These are phyloP conservation scores for Pyronema omphalodes DNA, from an alignment of 495 filamentous ascomycete species.

Conservation along the genomic window DNA sequence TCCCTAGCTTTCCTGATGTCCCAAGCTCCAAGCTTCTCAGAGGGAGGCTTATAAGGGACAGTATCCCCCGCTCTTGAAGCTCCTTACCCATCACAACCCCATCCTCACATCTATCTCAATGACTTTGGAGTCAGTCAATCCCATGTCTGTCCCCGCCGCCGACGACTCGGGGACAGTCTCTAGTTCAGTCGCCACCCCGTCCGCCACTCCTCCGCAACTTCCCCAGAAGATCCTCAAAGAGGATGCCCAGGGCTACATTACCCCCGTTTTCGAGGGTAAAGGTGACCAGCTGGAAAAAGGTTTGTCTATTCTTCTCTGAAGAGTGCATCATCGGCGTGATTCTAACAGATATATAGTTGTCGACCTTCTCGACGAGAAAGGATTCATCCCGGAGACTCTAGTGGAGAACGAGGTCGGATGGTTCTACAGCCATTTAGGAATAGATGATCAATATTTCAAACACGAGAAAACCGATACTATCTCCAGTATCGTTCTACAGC, in stretches of 20 bases:
- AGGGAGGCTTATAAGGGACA: too few relatives aligned
- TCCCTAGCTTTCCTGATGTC: too few relatives aligned
- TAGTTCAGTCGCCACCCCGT: neutral
- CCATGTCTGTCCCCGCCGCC: too few relatives aligned
- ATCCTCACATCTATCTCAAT: too few relatives aligned
- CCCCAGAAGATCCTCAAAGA: constrained; percentile 48
- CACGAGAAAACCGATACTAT: constrained; percentile 75
- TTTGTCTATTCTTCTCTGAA: constrained; percentile 26
- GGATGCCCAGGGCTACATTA: constrained; percentile 86
- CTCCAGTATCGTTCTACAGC: constrained; percentile 79
- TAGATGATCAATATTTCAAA: constrained; percentile 90
- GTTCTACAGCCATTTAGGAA: constrained; percentile 96
- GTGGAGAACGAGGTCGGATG: constrained; percentile 70
- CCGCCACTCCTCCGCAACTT: neutral
- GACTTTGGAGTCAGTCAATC: too few relatives aligned
- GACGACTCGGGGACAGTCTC: too few relatives aligned
- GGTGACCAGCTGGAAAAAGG: constrained; percentile 80
- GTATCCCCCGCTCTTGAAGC: too few relatives aligned
- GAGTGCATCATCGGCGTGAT: too few relatives aligned
- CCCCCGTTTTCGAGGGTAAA: constrained; percentile 88
- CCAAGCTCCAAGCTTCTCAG: too few relatives aligned
- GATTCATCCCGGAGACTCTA: constrained; percentile 71
- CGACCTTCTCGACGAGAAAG: constrained; percentile 55
- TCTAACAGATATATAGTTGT: constrained; percentile 33
- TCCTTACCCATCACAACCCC: too few relatives aligned